These are phyloP conservation scores for Cercospora beticola DNA, from an alignment of 2,329 filamentous ascomycete species.

Conservation along the genomic window DNA sequence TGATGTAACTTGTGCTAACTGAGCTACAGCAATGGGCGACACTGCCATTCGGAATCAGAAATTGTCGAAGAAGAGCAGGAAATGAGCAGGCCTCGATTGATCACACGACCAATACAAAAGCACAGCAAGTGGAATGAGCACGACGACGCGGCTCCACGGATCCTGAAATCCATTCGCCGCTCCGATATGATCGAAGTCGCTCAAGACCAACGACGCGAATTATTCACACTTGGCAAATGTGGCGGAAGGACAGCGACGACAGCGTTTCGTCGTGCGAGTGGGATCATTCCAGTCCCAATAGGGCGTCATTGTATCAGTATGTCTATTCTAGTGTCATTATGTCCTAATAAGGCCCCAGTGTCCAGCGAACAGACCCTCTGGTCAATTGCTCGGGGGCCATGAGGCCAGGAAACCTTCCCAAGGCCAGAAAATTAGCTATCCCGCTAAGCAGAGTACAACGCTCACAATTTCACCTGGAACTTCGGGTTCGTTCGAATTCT, in stretches of 20 bases:
- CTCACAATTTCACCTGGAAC: constrained; percentile 26
- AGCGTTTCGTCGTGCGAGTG: not conserved
- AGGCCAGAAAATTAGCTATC: not conserved
- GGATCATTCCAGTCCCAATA: not conserved
- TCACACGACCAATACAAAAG: not conserved
- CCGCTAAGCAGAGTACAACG: too few species aligned
- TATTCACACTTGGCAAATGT: not conserved
- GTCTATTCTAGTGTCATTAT: not conserved
- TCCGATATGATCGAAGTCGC: not conserved
- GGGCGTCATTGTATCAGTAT: not conserved
- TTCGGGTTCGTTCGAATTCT: constrained; percentile 36
- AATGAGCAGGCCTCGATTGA: constrained; percentile 9
- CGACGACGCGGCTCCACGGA: not conserved
- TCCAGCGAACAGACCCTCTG: not conserved
- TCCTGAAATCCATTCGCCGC: not conserved
- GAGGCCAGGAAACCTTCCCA: not conserved
- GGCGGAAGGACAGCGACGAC: not conserved
- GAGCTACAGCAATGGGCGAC: constrained; percentile 13
- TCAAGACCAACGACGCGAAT: not conserved
- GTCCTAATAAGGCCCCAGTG: not conserved
- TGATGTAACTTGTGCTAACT: not conserved
- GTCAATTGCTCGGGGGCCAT: not conserved
- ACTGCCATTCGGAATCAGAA: constrained; percentile 24
- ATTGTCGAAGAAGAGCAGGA: constrained; percentile 25
- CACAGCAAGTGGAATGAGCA: not conserved